phyloP scores from a whole-genome alignment of 306 rosid genomes.

The Hylodesmum podocarpum region DNA sequence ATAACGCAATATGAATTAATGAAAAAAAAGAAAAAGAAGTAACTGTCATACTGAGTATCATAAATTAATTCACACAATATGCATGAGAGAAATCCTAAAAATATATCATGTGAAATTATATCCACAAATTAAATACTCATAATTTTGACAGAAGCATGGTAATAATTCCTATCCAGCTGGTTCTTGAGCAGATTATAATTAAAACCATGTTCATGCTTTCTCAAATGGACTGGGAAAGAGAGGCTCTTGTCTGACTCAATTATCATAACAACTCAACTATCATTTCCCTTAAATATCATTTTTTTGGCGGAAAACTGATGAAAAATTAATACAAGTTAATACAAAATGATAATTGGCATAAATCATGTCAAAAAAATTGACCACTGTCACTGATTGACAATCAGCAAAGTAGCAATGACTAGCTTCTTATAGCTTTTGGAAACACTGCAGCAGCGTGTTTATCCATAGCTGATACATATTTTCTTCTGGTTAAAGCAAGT shows the following conservation, averaged over 20 bases:
- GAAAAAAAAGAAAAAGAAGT: background rate
- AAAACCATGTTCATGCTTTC: background rate
- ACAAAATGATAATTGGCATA: background rate
- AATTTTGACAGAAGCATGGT: background rate
- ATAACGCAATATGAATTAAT: too few species aligned
- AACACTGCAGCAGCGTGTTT: background rate
- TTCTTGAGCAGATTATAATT: background rate
- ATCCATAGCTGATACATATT: background rate
- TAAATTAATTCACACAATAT: slow-evolving; percentile 18
- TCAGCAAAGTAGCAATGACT: background rate
- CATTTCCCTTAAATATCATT: background rate
- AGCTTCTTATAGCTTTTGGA: background rate
- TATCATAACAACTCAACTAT: background rate
- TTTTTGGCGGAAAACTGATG: background rate
- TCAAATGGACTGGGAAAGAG: background rate
- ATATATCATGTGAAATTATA: background rate
- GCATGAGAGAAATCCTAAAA: background rate
- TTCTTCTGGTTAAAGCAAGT: background rate
- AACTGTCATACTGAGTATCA: slow-evolving; percentile 3
- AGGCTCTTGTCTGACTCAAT: background rate
- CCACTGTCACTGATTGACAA: background rate
- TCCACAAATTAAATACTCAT: background rate
- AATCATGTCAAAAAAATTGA: background rate
- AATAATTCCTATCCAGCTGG: background rate
- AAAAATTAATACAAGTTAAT: background rate